Conservation (phyloP, 2,329 filamentous ascomycete species). For the Hypoxylon sp. region DNA sequence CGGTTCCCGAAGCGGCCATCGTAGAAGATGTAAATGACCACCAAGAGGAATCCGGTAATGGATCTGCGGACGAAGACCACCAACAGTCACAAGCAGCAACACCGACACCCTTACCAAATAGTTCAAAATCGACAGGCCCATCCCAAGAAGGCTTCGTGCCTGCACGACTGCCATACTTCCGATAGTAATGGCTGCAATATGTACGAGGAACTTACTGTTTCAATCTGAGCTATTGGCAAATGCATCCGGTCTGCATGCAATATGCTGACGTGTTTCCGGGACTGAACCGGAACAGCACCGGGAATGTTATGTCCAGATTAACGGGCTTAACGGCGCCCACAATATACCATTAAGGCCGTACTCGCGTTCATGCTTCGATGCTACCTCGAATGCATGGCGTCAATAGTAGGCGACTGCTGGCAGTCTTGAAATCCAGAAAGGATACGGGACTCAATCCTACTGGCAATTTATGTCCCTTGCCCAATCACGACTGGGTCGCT, state of each 20-base stretch:
- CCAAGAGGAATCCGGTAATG: constrained; percentile 29
- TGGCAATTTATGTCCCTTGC: neutral
- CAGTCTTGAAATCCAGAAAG: neutral
- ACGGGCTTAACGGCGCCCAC: neutral
- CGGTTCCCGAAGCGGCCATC: constrained; percentile 48
- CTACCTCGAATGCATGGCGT: constrained; percentile 8
- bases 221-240: neutral
- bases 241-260: constrained; percentile 7
- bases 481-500: neutral
- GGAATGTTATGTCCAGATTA: constrained; percentile 4
- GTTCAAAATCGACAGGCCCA: constrained; percentile 33
- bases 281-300: neutral
- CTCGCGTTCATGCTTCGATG: constrained; percentile 8
- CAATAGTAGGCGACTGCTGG: constrained; percentile 5
- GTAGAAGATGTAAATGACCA: constrained; percentile 48
- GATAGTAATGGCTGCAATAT: constrained; percentile 49
- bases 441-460: neutral
- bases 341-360: constrained; percentile 1
- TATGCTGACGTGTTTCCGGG: constrained; percentile 2
- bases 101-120: constrained; percentile 9
- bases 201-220: constrained; percentile 1
- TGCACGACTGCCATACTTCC: constrained; percentile 71
- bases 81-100: constrained; percentile 16
- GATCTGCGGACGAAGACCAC: constrained; percentile 27
- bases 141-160: constrained; percentile 64